phyloP scores from a whole-genome alignment of 352 stramenopile genomes.

The Pythium scleroteichum region DNA sequence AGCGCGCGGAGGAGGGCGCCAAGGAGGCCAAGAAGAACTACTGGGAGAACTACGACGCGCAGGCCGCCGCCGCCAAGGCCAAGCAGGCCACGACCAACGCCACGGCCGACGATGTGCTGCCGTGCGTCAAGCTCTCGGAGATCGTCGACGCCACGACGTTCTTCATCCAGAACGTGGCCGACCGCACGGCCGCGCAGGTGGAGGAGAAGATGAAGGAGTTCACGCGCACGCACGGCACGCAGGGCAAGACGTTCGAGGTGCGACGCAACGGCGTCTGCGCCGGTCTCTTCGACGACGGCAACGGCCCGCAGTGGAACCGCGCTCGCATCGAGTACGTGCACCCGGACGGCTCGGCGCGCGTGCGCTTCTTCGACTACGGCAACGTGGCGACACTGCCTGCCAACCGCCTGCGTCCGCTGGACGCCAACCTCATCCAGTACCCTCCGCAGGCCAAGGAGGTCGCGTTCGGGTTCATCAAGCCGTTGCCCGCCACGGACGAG shows the following conservation, averaged over 20 bases:
- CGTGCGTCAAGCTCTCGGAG: conserved; percentile 90
- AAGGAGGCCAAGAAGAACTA: conserved; percentile 94
- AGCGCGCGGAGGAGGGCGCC: conserved; percentile 84
- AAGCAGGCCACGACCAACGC: conserved; percentile 42
- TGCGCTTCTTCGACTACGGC: conserved; percentile 97
- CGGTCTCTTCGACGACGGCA: conserved; percentile 96
- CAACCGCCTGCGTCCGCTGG: conserved; percentile 89
- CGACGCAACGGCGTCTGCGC: conserved; percentile 90
- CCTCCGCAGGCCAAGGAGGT: conserved; percentile 88
- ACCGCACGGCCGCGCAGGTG: conserved; percentile 87
- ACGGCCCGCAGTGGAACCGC: conserved; percentile 93
- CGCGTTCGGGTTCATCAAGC: conserved; percentile 86
- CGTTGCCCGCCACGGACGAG: conserved; percentile 83
- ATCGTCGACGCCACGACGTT: conserved; percentile 94
- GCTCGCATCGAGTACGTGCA: conserved; percentile 87
- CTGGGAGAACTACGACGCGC: conserved; percentile 88
- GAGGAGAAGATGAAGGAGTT: conserved; percentile 95
- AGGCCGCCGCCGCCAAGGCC: conserved; percentile 50
- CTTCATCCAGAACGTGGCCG: conserved; percentile 91
- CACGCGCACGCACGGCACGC: conserved; percentile 84
- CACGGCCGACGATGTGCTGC: conserved; percentile 67
- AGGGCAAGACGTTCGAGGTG: conserved; percentile 90
- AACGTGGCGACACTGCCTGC: conserved; percentile 88
- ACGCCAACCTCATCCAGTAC: conserved; percentile 87
- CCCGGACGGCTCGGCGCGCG: conserved; percentile 57